These are phyloP conservation scores for Arthrobotrys musiformis DNA, from an alignment of 2,329 filamentous ascomycete species.

Conservation along the genomic window DNA sequence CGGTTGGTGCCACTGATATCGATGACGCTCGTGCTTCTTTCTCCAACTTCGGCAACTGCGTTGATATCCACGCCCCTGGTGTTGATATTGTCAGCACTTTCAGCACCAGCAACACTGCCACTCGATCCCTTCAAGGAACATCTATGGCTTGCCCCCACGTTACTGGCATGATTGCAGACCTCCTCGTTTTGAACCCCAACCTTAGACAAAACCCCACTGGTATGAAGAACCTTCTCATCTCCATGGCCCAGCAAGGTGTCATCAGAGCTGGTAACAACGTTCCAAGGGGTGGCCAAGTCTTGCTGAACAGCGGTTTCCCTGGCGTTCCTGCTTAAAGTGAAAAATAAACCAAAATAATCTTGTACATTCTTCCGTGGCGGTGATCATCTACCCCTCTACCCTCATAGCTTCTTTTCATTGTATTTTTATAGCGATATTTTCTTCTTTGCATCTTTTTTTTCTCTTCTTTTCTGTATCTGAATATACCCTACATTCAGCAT, in stretches of 20 bases:
- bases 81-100: constrained; percentile 68
- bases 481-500: constrained; percentile 32
- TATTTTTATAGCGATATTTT: background rate
- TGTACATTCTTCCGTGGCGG: constrained; percentile 14
- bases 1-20: constrained; percentile 63
- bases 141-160: constrained; percentile 66
- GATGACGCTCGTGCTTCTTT: constrained; percentile 62
- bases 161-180: constrained; percentile 58
- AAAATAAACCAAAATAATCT: background rate
- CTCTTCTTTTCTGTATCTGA: background rate
- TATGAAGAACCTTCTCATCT: constrained; percentile 56
- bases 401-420: background rate
- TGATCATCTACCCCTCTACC: background rate
- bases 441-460: background rate
- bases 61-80: constrained; percentile 71
- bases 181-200: constrained; percentile 53
- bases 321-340: constrained; percentile 24
- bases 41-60: constrained; percentile 66
- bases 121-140: constrained; percentile 67
- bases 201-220: constrained; percentile 53
- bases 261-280: constrained; percentile 21
- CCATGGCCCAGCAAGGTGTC: constrained; percentile 26
- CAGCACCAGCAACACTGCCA: constrained; percentile 66
- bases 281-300: constrained; percentile 21
- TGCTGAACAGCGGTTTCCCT: constrained; percentile 52